Percentiles rank a stretch among this genome's conserved stretches.
Evolutionary conservation across 305 asterid genomes (phyloP).

Genomic region (Fraxinus latifolia): DNA sequence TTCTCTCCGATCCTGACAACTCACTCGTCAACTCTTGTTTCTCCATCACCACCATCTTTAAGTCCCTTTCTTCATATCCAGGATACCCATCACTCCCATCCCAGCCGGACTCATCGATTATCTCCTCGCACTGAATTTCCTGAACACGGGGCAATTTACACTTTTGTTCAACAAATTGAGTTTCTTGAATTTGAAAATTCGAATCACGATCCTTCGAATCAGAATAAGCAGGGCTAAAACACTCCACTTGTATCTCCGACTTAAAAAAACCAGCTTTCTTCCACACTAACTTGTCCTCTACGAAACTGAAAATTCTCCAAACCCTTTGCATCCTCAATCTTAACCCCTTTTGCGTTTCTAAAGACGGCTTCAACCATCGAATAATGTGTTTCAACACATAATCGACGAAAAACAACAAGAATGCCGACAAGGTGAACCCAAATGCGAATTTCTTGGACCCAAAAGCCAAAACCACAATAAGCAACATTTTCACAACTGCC

Average conservation of each 20-base stretch:
- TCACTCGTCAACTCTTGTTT: constrained; percentile 27
- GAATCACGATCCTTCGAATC: constrained; percentile 7
- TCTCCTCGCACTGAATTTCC: constrained; percentile 35
- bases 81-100: constrained; percentile 15
- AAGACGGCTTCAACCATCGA: constrained; percentile 22
- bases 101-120: constrained; percentile 9
- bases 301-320: constrained; percentile 20
- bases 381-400: constrained; percentile 31
- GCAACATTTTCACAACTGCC: constrained; percentile 39
- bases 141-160: neutral
- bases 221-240: neutral
- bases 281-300: constrained; percentile 15
- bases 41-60: constrained; percentile 24
- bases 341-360: constrained; percentile 18
- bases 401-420: constrained; percentile 54
- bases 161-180: constrained; percentile 19
- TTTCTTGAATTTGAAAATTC: constrained; percentile 22
- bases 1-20: constrained; percentile 27
- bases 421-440: constrained; percentile 70
- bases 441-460: constrained; percentile 53
- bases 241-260: neutral
- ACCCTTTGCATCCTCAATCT: constrained; percentile 9
- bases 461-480: constrained; percentile 56
- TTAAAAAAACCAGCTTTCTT: neutral
- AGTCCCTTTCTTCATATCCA: constrained; percentile 23